phyloP scores from a whole-genome alignment of 495 filamentous ascomycete genomes.

The Baudoinia panamericana region DNA sequence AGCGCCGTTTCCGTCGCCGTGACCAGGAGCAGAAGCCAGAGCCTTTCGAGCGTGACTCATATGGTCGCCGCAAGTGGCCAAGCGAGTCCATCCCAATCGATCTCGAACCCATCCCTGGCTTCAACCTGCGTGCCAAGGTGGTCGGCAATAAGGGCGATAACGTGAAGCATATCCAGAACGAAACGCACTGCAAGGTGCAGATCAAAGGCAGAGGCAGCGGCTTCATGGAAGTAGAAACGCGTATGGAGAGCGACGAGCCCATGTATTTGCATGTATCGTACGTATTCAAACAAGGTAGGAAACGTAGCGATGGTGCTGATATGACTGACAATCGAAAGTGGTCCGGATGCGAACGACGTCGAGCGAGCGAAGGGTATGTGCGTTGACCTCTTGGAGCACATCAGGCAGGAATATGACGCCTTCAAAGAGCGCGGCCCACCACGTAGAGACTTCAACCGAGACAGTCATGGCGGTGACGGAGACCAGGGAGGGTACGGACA shows the following conservation, averaged over 20 bases:
- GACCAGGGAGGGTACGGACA: conserved; percentile 14
- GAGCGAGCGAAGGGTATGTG: conserved; percentile 75
- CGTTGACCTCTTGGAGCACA: conserved; percentile 69
- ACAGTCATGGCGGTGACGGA: conserved; percentile 20
- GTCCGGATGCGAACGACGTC: conserved; percentile 78
- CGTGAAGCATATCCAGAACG: conserved; percentile 93
- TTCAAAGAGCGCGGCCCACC: conserved; percentile 60
- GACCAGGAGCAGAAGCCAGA: conserved; percentile 58
- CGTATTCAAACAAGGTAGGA: conserved; percentile 24
- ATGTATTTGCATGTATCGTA: conserved; percentile 96
- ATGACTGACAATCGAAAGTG: conserved; percentile 38
- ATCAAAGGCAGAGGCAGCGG: conserved; percentile 97
- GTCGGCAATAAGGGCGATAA: conserved; percentile 87
- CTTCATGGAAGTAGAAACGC: conserved; percentile 74
- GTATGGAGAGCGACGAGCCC: conserved; percentile 77
- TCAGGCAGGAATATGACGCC: conserved; percentile 70
- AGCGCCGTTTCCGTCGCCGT: conserved; percentile 72
- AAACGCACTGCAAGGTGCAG: conserved; percentile 87
- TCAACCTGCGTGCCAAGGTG: conserved; percentile 89
- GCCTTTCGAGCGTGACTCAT: conserved; percentile 85
- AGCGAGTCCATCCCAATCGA: conserved; percentile 85
- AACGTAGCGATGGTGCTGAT: neutral
- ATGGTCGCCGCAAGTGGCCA: conserved; percentile 97
- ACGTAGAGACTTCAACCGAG: conserved; percentile 6
- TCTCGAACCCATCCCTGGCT: conserved; percentile 84